Conservation (phyloP, 164 flowering plant genomes). For the Echeveria elegans region DNA sequence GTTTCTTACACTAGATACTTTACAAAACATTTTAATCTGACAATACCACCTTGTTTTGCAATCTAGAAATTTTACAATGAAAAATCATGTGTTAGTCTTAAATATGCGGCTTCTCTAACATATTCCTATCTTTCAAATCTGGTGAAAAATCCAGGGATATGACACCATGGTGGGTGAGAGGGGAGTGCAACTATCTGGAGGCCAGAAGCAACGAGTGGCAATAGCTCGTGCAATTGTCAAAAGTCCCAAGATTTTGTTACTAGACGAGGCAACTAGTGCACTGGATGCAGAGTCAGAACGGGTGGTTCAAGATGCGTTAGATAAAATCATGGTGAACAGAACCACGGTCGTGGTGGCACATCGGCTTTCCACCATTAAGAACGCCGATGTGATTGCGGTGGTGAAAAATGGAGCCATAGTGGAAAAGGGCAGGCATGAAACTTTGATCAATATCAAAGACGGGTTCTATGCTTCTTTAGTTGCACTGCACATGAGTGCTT, state of each 20-base stretch:
- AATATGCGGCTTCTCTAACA: not conserved
- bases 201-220: constrained; percentile 80
- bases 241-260: constrained; percentile 51
- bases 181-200: constrained; percentile 74
- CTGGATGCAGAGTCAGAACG: constrained; percentile 69
- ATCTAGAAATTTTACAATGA: too few relatives aligned
- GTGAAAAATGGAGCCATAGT: constrained; percentile 61
- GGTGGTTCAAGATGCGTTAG: constrained; percentile 72
- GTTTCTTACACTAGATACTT: not conserved
- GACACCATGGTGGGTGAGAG: constrained; percentile 73
- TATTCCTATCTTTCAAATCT: too few relatives aligned
- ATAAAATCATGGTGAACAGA: constrained; percentile 53
- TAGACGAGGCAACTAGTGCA: constrained; percentile 82
- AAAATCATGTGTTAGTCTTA: not conserved
- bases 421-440: constrained; percentile 69
- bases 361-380: constrained; percentile 58
- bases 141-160: constrained; percentile 39
- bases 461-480: constrained; percentile 69
- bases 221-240: constrained; percentile 80
- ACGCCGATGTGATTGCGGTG: constrained; percentile 60
- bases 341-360: constrained; percentile 83
- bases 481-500: constrained; percentile 42
- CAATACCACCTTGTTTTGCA: not conserved
- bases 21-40: too few relatives aligned
- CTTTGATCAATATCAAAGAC: constrained; percentile 34